These are phyloP conservation scores for Populus deltoides DNA, from an alignment of 345 rosid genomes.

Conservation along the genomic window DNA sequence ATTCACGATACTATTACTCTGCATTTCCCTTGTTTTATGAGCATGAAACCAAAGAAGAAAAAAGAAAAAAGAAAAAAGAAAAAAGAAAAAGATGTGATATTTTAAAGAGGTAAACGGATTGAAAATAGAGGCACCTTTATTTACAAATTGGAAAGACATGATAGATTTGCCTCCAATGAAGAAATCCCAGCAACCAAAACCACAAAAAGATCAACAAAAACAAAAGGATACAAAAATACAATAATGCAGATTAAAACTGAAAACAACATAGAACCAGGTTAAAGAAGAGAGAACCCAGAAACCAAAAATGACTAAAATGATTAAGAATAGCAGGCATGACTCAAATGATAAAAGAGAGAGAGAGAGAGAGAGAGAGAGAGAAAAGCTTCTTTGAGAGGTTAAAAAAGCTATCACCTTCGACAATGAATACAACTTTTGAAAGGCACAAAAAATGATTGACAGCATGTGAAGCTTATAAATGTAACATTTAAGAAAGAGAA, in stretches of 20 bases:
- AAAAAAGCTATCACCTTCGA: slow-evolving; percentile 22
- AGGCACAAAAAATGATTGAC: slow-evolving; percentile 2
- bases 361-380: slow-evolving; percentile 3
- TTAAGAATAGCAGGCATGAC: neutral
- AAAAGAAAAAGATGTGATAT: too few relatives aligned
- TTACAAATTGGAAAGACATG: slow-evolving; percentile 19
- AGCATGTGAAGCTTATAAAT: slow-evolving; percentile 1
- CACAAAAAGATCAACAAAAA: neutral
- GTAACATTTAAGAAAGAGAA: slow-evolving; percentile 9
- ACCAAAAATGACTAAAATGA: neutral
- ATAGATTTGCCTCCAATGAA: neutral
- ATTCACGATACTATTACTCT: neutral
- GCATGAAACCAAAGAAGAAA: neutral
- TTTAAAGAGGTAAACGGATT: neutral
- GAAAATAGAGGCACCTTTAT: slow-evolving; percentile 12
- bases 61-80: too few relatives aligned
- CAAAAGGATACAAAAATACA: neutral
- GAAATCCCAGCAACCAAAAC: slow-evolving; percentile 25
- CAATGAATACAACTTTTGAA: neutral
- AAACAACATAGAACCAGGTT: neutral
- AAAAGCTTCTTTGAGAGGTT: neutral
- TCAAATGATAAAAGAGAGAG: neutral
- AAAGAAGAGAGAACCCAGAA: slow-evolving; percentile 8
- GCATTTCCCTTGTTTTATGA: slow-evolving; percentile 1
- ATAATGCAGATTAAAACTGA: neutral